Evolutionary conservation across 176 grass and related monocot genomes (phyloP).

Genomic region (Aegilops longissima): DNA sequence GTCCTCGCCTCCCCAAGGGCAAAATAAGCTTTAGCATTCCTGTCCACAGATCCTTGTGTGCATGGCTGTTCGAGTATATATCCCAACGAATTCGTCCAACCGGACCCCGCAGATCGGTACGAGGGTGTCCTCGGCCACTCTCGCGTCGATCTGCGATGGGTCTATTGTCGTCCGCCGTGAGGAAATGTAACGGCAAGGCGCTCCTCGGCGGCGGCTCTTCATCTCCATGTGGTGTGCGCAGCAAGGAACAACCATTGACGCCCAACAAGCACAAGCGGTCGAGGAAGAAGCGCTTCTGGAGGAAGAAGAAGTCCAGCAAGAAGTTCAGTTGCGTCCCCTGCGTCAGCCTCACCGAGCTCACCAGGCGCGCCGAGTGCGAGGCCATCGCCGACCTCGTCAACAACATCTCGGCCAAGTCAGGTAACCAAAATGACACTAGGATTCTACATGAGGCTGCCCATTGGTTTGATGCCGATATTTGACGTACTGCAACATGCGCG

Average conservation of each 20-base stretch:
- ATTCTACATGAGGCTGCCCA: no score
- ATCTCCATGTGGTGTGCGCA: slow-evolving; percentile 19
- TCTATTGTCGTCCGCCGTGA: slow-evolving; percentile 35
- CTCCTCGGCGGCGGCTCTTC: slow-evolving; percentile 29
- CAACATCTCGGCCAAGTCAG: slow-evolving; percentile 51
- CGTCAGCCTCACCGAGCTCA: background rate
- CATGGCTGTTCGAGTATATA: slow-evolving; percentile 36
- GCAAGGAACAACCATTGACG: slow-evolving; percentile 24
- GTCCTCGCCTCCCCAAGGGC: background rate
- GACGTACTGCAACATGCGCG: no score
- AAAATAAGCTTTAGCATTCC: slow-evolving; percentile 15
- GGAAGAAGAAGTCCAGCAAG: slow-evolving; percentile 56
- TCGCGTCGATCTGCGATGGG: slow-evolving; percentile 53
- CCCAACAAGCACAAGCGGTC: slow-evolving; percentile 37
- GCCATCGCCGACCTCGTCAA: slow-evolving; percentile 53
- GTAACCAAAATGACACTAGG: slow-evolving; percentile 16
- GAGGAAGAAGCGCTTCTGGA: slow-evolving; percentile 49
- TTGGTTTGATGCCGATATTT: no score
- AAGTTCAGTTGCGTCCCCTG: background rate
- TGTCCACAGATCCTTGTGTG: slow-evolving; percentile 22
- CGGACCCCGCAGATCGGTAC: slow-evolving; percentile 30
- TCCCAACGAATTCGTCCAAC: background rate
- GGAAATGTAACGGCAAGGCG: slow-evolving; percentile 33
- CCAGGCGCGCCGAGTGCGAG: slow-evolving; percentile 15
- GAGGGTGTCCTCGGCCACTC: slow-evolving; percentile 38